Conservation (phyloP, 305 asterid genomes). For the Ruellia speciosa region DNA sequence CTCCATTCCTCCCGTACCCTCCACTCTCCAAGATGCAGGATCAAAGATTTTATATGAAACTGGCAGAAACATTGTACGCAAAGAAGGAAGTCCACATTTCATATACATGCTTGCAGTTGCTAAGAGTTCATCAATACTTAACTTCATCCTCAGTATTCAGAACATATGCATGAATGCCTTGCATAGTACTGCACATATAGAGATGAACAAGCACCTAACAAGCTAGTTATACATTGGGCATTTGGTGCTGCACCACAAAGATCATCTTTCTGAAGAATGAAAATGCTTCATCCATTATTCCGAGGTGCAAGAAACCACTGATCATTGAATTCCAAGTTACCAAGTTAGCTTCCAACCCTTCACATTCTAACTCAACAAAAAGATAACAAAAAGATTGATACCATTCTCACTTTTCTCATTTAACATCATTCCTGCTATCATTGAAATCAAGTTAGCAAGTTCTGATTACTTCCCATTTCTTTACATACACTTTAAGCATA, state of each 20-base stretch:
- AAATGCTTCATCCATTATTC: constrained; percentile 46
- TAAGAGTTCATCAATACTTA: constrained; percentile 37
- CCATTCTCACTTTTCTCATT: constrained; percentile 43
- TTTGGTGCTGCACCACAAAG: constrained; percentile 33
- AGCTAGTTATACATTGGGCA: constrained; percentile 49
- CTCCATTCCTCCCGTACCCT: constrained; percentile 74
- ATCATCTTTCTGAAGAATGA: constrained; percentile 64
- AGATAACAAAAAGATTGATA: constrained; percentile 49
- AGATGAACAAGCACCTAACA: constrained; percentile 62
- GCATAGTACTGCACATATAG: constrained; percentile 37
- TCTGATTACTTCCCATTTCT: constrained; percentile 46
- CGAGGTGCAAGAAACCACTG: constrained; percentile 56
- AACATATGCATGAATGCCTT: constrained; percentile 61
- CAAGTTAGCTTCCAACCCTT: constrained; percentile 48
- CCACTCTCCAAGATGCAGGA: constrained; percentile 88
- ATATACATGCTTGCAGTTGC: constrained; percentile 76
- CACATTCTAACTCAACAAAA: constrained; percentile 37
- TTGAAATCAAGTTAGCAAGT: constrained; percentile 65
- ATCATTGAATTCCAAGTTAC: constrained; percentile 84
- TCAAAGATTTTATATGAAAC: constrained; percentile 42
- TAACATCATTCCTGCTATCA: constrained; percentile 78
- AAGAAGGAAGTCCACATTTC: constrained; percentile 62
- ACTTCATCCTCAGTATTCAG: constrained; percentile 35
- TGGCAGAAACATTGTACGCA: constrained; percentile 38
- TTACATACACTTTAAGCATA: constrained; percentile 49